Percentiles rank a stretch among this genome's conserved stretches.
These are phyloP conservation scores for Mortierella sp. DNA, from an alignment of 371 early-diverging fungal genomes.

Conservation along the genomic window DNA sequence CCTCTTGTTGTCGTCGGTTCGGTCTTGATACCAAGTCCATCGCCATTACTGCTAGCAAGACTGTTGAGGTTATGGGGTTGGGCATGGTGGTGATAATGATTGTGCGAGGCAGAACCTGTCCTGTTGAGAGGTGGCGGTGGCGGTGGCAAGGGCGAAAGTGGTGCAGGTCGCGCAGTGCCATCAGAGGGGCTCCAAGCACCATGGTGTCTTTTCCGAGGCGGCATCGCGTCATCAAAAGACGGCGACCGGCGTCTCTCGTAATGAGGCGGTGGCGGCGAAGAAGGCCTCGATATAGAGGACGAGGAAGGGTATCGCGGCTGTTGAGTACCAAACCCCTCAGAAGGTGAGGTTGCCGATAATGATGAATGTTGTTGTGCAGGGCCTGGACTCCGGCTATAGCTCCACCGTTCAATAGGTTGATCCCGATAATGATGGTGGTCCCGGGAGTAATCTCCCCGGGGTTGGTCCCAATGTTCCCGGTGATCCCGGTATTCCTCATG, in stretches of 20 bases:
- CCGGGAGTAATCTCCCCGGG: neutral
- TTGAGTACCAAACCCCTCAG: neutral
- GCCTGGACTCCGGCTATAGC: neutral
- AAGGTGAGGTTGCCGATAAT: neutral
- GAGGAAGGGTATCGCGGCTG: neutral
- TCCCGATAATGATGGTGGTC: neutral
- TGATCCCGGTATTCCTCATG: slow-evolving; percentile 3
- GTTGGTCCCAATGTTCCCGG: neutral
- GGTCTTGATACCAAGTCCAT: neutral
- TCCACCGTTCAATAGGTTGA: neutral
- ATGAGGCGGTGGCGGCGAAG: neutral
- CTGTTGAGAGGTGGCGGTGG: neutral
- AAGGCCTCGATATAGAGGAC: neutral
- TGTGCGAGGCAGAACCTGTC: neutral
- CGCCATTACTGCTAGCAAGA: neutral
- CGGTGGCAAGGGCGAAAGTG: neutral
- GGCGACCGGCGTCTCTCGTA: slow-evolving; percentile 1
- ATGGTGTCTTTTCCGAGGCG: slow-evolving; percentile 8
- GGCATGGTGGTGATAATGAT: neutral
- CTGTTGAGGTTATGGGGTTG: too few relatives aligned
- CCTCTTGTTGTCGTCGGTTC: neutral
- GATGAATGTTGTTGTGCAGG: neutral
- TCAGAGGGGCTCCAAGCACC: neutral
- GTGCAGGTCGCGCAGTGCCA: neutral
- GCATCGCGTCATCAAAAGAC: neutral